These are phyloP conservation scores for Juglanconis juglandina DNA, from an alignment of 2,329 filamentous ascomycete genomes.

Conservation along the genomic window DNA sequence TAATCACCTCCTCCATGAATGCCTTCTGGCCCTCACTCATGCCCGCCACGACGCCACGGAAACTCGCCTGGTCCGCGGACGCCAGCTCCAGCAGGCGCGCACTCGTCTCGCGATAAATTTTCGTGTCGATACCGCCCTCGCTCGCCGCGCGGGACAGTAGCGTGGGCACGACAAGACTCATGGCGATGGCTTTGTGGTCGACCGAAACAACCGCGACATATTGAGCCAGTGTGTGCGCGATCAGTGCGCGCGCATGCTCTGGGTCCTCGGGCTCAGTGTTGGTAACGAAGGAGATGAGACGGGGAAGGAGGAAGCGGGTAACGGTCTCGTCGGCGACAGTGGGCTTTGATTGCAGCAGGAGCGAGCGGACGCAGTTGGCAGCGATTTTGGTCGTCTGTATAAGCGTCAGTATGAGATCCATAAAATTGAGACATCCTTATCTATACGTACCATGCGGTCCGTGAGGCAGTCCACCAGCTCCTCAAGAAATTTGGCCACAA, in stretches of 20 bases:
- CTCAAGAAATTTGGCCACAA: slow-evolving; percentile 71
- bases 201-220: slow-evolving; percentile 55
- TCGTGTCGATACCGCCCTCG: slow-evolving; percentile 48
- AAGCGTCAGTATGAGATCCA: neutral
- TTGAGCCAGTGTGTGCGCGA: slow-evolving; percentile 72
- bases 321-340: slow-evolving; percentile 69
- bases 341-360: slow-evolving; percentile 65
- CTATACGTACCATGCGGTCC: slow-evolving; percentile 61
- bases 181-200: slow-evolving; percentile 54
- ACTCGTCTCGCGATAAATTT: slow-evolving; percentile 69
- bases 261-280: slow-evolving; percentile 72
- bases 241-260: slow-evolving; percentile 66
- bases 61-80: slow-evolving; percentile 66
- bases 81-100: slow-evolving; percentile 76
- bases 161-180: slow-evolving; percentile 73
- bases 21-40: slow-evolving; percentile 68
- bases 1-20: slow-evolving; percentile 79
- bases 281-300: slow-evolving; percentile 71
- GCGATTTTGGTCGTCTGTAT: slow-evolving; percentile 78
- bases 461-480: slow-evolving; percentile 82
- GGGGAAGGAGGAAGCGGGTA: slow-evolving; percentile 69
- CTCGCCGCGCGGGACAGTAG: slow-evolving; percentile 69
- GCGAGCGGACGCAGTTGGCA: slow-evolving; percentile 81
- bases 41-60: slow-evolving; percentile 68
- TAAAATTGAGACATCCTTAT: neutral